These are phyloP conservation scores for Leccinum rimulosum DNA, from an alignment of 768 basidiomycete species.

Conservation along the genomic window DNA sequence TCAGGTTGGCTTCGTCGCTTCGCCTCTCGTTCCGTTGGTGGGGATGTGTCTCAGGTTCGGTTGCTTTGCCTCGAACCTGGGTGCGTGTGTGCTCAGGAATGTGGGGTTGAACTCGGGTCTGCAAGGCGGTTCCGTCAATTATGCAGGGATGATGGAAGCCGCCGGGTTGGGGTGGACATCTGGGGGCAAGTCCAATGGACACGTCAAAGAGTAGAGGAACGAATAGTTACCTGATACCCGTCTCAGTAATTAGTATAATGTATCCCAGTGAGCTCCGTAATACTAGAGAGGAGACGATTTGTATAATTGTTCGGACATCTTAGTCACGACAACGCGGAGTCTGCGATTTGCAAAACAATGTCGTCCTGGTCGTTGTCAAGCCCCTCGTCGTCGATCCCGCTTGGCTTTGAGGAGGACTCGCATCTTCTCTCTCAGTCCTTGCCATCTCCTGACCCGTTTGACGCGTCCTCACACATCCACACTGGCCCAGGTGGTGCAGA, in stretches of 20 bases:
- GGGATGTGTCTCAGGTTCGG: conserved; percentile 16
- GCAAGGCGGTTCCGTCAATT: conserved; percentile 13
- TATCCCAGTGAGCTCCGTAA: neutral
- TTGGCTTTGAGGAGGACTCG: conserved; percentile 30
- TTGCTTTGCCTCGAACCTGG: conserved; percentile 23
- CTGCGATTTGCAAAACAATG: conserved; percentile 16
- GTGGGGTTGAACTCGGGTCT: conserved; percentile 25
- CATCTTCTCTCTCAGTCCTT: conserved; percentile 49
- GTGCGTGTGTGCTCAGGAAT: conserved; percentile 19
- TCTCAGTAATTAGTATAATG: neutral
- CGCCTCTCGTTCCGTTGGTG: conserved; percentile 20
- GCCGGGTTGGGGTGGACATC: conserved; percentile 9
- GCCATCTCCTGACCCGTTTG: conserved; percentile 32
- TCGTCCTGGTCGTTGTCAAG: conserved; percentile 31
- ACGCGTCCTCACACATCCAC: conserved; percentile 30
- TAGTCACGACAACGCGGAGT: too few relatives aligned
- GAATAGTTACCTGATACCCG: neutral
- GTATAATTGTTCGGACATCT: neutral
- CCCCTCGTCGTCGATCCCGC: conserved; percentile 27
- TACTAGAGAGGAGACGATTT: neutral
- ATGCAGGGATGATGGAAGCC: conserved; percentile 21
- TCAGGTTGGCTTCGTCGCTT: conserved; percentile 20
- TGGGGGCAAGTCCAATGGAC: conserved; percentile 10
- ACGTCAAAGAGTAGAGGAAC: conserved; percentile 11
- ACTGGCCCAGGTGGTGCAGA: conserved; percentile 48